A percentile compares a stretch with the other conserved stretches of the same genome.
Evolutionary conservation across 257 asterid species (phyloP).

Genomic region (Solanum gandarillasii): DNA sequence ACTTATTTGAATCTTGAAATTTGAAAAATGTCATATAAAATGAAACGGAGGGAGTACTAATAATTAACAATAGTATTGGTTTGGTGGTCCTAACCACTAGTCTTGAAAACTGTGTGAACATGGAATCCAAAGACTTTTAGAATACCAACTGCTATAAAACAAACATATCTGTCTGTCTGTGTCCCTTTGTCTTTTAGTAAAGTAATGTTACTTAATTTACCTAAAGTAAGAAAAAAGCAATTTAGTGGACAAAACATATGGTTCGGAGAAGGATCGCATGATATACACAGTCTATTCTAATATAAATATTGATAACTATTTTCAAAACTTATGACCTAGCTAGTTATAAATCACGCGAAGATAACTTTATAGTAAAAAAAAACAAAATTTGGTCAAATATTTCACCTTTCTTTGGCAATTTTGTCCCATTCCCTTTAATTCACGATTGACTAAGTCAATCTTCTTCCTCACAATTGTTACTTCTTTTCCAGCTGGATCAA

Average conservation of each 20-base stretch:
- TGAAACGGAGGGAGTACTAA: too few species aligned
- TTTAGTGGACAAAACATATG: background rate
- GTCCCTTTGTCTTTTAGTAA: background rate
- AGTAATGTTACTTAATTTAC: background rate
- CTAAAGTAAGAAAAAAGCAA: background rate
- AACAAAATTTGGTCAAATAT: background rate
- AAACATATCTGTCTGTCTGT: background rate
- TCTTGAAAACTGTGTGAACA: background rate
- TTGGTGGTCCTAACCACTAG: background rate
- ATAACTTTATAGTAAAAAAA: background rate
- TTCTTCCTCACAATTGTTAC: constrained; percentile 50
- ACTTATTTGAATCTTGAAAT: too few species aligned
- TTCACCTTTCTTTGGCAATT: constrained; percentile 74
- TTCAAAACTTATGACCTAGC: too few species aligned
- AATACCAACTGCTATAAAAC: background rate
- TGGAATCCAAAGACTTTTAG: background rate
- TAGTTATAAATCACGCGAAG: too few species aligned
- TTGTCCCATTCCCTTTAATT: constrained; percentile 51
- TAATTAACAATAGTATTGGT: background rate
- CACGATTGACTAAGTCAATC: constrained; percentile 53
- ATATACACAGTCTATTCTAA: too few species aligned
- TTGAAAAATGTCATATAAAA: too few species aligned
- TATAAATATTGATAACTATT: too few species aligned
- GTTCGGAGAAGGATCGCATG: background rate
- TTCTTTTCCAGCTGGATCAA: constrained; percentile 82